phyloP scores from a whole-genome alignment of 1,139 yeast species.

The Trichomonascaceae sp. region DNA sequence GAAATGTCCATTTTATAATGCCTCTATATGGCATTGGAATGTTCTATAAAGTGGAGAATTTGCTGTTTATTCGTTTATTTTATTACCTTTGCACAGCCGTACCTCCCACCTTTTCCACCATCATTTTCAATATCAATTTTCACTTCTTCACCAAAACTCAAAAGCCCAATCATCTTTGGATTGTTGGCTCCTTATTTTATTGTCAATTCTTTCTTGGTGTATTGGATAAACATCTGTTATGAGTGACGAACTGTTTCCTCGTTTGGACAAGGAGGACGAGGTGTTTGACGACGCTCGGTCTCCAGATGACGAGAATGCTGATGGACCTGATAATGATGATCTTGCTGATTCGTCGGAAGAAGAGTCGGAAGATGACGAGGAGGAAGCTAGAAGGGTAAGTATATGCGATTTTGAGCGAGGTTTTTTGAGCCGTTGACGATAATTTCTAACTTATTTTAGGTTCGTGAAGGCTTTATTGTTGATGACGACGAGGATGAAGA shows the following conservation, averaged over 20 bases:
- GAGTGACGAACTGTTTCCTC: conserved; percentile 5
- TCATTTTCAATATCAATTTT: neutral
- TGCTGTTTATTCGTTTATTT: neutral
- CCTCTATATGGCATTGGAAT: neutral
- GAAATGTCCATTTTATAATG: neutral
- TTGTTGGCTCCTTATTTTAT: neutral
- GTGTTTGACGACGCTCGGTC: conserved; percentile 21
- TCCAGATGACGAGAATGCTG: conserved; percentile 21
- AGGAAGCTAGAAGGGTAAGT: conserved; percentile 35
- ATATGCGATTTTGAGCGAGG: neutral
- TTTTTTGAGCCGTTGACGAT: neutral
- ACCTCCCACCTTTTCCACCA: neutral
- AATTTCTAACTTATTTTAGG: conserved; percentile 30
- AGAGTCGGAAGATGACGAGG: conserved; percentile 40
- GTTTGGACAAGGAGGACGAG: conserved; percentile 16
- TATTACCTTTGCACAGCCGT: neutral
- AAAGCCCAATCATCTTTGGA: neutral
- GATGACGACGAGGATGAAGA: conserved; percentile 58
- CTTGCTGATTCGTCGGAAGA: conserved; percentile 35
- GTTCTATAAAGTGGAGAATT: neutral
- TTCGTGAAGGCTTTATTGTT: conserved; percentile 89
- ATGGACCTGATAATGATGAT: conserved; percentile 16
- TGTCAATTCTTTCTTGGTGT: neutral
- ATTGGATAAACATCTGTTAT: neutral
- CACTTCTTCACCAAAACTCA: neutral